Conservation (phyloP, 176 grass and related monocot genomes). For the Oryza coarctata region DNA sequence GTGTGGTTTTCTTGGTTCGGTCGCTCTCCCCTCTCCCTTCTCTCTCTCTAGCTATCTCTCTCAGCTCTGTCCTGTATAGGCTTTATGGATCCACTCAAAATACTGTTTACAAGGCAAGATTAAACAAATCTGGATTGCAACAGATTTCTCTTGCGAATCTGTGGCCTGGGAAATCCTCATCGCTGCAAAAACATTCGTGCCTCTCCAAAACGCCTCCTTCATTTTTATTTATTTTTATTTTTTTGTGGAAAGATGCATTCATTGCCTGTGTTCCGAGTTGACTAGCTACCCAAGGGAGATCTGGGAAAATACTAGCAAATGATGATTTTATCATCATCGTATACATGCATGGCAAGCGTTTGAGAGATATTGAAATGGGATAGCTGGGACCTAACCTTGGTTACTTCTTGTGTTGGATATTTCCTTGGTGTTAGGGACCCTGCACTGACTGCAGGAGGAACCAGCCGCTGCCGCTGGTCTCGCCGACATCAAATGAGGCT, state of each 20-base stretch:
- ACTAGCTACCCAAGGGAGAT: slow-evolving; percentile 13
- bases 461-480: slow-evolving; percentile 47
- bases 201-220: slow-evolving; percentile 11
- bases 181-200: slow-evolving; percentile 46
- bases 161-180: slow-evolving; percentile 23
- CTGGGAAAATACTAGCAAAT: slow-evolving; percentile 14
- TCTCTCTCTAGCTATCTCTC: slow-evolving; percentile 9
- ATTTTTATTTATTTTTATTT: background rate
- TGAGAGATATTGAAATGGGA: slow-evolving; percentile 6
- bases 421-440: slow-evolving; percentile 58
- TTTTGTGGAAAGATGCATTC: slow-evolving; percentile 3
- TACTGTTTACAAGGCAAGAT: slow-evolving; percentile 63
- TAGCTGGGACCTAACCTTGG: slow-evolving; percentile 15
- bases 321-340: background rate
- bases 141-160: slow-evolving; percentile 50
- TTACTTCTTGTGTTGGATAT: slow-evolving; percentile 19
- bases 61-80: background rate
- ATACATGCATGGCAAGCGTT: slow-evolving; percentile 1
- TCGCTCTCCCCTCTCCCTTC: background rate
- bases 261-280: slow-evolving; percentile 8
- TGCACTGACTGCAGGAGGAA: slow-evolving; percentile 79
- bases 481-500: slow-evolving; percentile 51
- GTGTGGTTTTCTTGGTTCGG: background rate
- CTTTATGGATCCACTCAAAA: slow-evolving; percentile 39
- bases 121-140: slow-evolving; percentile 58